Evolutionary conservation across 2,329 filamentous ascomycete species (phyloP).

Genomic region (Aspergillus transmontanensis): DNA sequence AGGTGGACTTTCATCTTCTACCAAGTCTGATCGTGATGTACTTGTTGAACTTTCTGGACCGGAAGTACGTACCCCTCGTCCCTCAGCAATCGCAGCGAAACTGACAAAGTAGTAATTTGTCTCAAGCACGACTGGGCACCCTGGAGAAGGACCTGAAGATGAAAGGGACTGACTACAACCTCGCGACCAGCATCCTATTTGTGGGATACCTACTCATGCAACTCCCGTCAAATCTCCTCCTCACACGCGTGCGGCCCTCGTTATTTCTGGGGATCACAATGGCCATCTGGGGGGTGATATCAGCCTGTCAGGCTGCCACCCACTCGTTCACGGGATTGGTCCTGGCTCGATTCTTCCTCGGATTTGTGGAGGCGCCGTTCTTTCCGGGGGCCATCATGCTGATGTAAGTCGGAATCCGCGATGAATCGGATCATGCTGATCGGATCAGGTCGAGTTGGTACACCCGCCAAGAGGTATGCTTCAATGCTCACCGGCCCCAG

Average conservation of each 20-base stretch:
- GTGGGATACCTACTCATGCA: constrained; percentile 65
- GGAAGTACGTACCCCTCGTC: constrained; percentile 23
- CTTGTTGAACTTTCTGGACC: constrained; percentile 36
- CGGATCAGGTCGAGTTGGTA: constrained; percentile 63
- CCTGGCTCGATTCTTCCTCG: constrained; percentile 45
- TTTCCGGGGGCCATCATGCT: constrained; percentile 66
- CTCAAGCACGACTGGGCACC: constrained; percentile 57
- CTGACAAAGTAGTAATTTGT: constrained; percentile 46
- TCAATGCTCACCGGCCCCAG: constrained; percentile 41
- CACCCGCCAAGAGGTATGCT: constrained; percentile 55
- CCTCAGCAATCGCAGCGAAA: neutral
- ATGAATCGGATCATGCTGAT: neutral
- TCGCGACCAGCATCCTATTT: constrained; percentile 58
- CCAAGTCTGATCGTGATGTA: constrained; percentile 36
- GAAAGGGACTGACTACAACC: constrained; percentile 60
- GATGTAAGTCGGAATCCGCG: constrained; percentile 35
- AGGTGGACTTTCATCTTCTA: constrained; percentile 32
- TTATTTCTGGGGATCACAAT: constrained; percentile 53
- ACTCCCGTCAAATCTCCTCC: constrained; percentile 61
- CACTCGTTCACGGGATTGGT: constrained; percentile 46
- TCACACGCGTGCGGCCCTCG: constrained; percentile 58
- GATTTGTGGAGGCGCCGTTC: constrained; percentile 50
- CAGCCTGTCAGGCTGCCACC: constrained; percentile 37
- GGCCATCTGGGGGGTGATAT: constrained; percentile 39
- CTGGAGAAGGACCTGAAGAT: constrained; percentile 58